These are phyloP conservation scores for Fraxinus latifolia DNA, from an alignment of 305 asterid genomes.

Conservation along the genomic window DNA sequence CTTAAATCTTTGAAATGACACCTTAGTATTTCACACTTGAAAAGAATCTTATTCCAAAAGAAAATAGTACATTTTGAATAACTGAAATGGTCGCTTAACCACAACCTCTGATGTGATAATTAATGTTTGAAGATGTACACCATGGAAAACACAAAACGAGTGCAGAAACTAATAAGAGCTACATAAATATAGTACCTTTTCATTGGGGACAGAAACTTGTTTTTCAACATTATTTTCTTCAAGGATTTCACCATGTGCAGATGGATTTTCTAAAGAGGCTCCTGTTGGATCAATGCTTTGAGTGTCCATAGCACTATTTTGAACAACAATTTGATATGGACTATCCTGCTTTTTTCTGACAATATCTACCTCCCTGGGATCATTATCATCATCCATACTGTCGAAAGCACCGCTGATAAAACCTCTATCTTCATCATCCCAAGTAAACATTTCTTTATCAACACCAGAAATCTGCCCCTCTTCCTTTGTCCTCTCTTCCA, in stretches of 20 bases:
- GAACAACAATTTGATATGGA: conserved; percentile 22
- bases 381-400: conserved; percentile 26
- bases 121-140: neutral
- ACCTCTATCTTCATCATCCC: conserved; percentile 28
- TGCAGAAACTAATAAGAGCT: neutral
- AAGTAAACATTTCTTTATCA: conserved; percentile 28
- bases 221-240: conserved; percentile 40
- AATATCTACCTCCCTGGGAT: conserved; percentile 28
- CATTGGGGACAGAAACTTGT: conserved; percentile 27
- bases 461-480: conserved; percentile 25
- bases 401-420: conserved; percentile 17
- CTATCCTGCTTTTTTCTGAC: conserved; percentile 28
- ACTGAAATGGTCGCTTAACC: neutral
- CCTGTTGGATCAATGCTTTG: conserved; percentile 22
- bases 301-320: conserved; percentile 28
- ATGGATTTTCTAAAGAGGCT: conserved; percentile 27
- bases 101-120: neutral
- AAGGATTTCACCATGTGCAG: conserved; percentile 32
- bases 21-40: neutral
- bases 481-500: conserved; percentile 35
- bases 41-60: neutral
- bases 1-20: neutral
- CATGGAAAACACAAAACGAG: neutral
- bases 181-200: conserved; percentile 32
- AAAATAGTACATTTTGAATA: neutral